phyloP scores from a whole-genome alignment of 2,329 filamentous ascomycete genomes.

The Fusarium kyushuense region DNA sequence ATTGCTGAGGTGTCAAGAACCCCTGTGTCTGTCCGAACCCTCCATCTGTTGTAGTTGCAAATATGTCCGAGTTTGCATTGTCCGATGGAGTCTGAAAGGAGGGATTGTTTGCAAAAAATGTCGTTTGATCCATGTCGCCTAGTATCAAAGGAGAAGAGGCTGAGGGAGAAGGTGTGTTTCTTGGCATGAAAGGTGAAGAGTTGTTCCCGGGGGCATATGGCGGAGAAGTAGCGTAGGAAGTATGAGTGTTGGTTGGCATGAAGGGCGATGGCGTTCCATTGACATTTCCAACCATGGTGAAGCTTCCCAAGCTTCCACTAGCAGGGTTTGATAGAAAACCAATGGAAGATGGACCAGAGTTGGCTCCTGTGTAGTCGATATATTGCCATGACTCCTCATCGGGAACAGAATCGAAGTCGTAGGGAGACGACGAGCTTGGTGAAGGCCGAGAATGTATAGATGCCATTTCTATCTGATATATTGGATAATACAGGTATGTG shows the following conservation, averaged over 20 bases:
- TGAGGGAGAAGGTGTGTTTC: slow-evolving; percentile 48
- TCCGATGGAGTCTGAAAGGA: slow-evolving; percentile 47
- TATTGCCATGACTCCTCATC: slow-evolving; percentile 63
- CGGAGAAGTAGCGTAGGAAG: slow-evolving; percentile 39
- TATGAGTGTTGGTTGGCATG: slow-evolving; percentile 18
- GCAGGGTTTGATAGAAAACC: slow-evolving; percentile 64
- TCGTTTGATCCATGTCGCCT: slow-evolving; percentile 54
- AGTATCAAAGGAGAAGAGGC: slow-evolving; percentile 59
- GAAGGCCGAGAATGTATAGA: slow-evolving; percentile 57
- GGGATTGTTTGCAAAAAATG: slow-evolving; percentile 52
- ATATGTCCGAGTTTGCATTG: slow-evolving; percentile 44
- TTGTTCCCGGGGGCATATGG: slow-evolving; percentile 22
- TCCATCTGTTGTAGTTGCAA: slow-evolving; percentile 50
- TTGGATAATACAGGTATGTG: background rate
- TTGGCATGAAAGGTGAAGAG: slow-evolving; percentile 33
- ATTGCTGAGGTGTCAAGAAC: slow-evolving; percentile 56
- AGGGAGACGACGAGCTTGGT: slow-evolving; percentile 54
- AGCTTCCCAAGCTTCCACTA: slow-evolving; percentile 64
- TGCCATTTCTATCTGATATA: slow-evolving; percentile 47
- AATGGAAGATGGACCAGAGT: slow-evolving; percentile 54
- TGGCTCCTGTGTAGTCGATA: slow-evolving; percentile 53
- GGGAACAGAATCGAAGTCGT: slow-evolving; percentile 56
- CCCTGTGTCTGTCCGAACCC: slow-evolving; percentile 50
- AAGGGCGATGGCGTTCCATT: slow-evolving; percentile 37
- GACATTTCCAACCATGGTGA: slow-evolving; percentile 59